Percentiles rank a stretch among this genome's conserved stretches.
Evolutionary conservation across 495 filamentous ascomycete species (phyloP).

Genomic region (Penicillium coffeae): DNA sequence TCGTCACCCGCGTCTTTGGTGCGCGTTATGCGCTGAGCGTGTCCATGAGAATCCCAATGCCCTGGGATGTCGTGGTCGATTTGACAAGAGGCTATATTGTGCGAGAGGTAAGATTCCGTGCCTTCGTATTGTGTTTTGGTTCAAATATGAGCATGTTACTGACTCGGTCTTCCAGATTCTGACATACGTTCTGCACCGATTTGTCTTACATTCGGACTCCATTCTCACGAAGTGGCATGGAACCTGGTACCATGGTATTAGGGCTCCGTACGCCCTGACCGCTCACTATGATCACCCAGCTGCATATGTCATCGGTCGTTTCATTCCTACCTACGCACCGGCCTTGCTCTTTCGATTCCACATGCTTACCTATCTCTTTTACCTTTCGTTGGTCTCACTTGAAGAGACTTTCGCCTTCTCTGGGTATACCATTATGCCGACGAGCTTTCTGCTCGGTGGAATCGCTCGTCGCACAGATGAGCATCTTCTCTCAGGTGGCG

Average conservation of each 20-base stretch:
- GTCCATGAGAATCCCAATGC: slow-evolving; percentile 55
- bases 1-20: slow-evolving; percentile 2
- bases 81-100: slow-evolving; percentile 47
- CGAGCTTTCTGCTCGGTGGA: slow-evolving; percentile 66
- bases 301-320: slow-evolving; percentile 63
- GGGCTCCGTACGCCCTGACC: slow-evolving; percentile 60
- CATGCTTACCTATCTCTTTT: slow-evolving; percentile 73
- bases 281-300: slow-evolving; percentile 79
- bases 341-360: slow-evolving; percentile 65
- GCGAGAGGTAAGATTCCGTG: slow-evolving; percentile 46
- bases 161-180: slow-evolving; percentile 33
- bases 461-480: slow-evolving; percentile 65
- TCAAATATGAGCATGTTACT: not conserved
- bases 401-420: slow-evolving; percentile 76
- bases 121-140: not conserved
- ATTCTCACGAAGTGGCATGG: slow-evolving; percentile 48
- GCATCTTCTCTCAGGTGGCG: slow-evolving; percentile 57
- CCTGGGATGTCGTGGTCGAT: slow-evolving; percentile 47
- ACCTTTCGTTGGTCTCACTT: slow-evolving; percentile 61
- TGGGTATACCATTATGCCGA: slow-evolving; percentile 73
- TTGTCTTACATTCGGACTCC: slow-evolving; percentile 52
- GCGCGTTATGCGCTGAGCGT: slow-evolving; percentile 56
- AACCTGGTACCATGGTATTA: slow-evolving; percentile 61
- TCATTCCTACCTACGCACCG: slow-evolving; percentile 71
- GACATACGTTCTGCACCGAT: slow-evolving; percentile 70